Percentiles rank a stretch among this genome's conserved stretches.
Conservation (phyloP, 2,329 filamentous ascomycete genomes). For the Aspergillus cejpii region DNA sequence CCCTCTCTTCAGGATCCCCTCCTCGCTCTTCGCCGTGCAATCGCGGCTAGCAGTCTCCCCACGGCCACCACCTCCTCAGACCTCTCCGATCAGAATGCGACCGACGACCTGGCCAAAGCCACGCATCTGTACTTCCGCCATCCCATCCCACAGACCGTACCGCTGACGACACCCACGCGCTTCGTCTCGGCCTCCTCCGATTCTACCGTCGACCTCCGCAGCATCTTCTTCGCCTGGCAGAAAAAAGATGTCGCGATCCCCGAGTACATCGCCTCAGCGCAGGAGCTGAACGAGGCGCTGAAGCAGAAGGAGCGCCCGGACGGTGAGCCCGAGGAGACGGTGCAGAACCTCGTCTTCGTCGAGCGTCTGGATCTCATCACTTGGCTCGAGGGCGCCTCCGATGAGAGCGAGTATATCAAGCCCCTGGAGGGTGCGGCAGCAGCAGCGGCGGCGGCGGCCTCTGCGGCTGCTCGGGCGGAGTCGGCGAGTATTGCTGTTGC, state of each 20-base stretch:
- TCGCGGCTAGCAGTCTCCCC: constrained; percentile 63
- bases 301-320: constrained; percentile 32
- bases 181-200: constrained; percentile 69
- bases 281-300: constrained; percentile 72
- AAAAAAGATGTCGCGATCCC: constrained; percentile 86
- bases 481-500: constrained; percentile 46
- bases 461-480: constrained; percentile 39
- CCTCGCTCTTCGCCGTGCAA: constrained; percentile 73
- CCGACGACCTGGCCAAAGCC: constrained; percentile 63
- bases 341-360: constrained; percentile 85
- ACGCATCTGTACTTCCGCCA: constrained; percentile 68
- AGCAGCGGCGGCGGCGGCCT: constrained; percentile 25
- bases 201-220: constrained; percentile 73
- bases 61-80: constrained; percentile 67
- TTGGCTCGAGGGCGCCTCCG: constrained; percentile 83
- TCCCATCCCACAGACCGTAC: constrained; percentile 55
- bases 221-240: constrained; percentile 92
- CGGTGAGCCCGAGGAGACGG: constrained; percentile 47
- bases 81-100: constrained; percentile 52
- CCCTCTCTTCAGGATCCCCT: constrained; percentile 61
- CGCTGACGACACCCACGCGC: constrained; percentile 69
- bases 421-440: constrained; percentile 60
- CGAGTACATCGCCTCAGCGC: constrained; percentile 81
- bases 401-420: constrained; percentile 90
- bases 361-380: constrained; percentile 87